Evolutionary conservation across 306 rosid species (phyloP).

Genomic region (Argentina anserina): DNA sequence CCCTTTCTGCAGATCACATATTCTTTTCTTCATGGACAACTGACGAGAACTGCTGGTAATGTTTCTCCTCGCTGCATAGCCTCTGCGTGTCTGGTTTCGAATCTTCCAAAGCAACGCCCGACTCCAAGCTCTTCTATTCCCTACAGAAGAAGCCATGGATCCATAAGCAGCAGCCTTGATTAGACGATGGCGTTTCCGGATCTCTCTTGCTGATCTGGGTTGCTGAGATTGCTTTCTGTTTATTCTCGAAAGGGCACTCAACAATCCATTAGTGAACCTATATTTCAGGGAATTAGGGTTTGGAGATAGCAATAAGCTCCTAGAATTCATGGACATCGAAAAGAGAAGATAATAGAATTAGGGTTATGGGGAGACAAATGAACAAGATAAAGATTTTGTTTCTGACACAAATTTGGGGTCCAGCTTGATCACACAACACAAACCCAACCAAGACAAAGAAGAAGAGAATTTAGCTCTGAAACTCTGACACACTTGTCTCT

Average conservation of each 20-base stretch:
- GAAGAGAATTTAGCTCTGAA: slow-evolving; percentile 11
- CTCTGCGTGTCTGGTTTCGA: not conserved
- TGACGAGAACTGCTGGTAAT: not conserved
- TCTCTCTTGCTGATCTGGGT: slow-evolving; percentile 24
- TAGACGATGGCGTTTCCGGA: slow-evolving; percentile 4
- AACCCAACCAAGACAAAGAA: slow-evolving; percentile 11
- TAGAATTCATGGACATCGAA: slow-evolving; percentile 13
- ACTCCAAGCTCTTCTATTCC: slow-evolving; percentile 31
- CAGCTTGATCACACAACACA: slow-evolving; percentile 1
- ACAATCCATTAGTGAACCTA: slow-evolving; percentile 21
- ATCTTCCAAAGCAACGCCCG: slow-evolving; percentile 30
- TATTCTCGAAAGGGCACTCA: slow-evolving; percentile 24
- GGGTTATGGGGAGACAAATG: slow-evolving; percentile 13
- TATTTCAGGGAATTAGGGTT: slow-evolving; percentile 26
- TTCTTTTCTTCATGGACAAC: slow-evolving; percentile 6
- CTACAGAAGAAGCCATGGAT: slow-evolving; percentile 38
- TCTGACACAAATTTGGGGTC: slow-evolving; percentile 27
- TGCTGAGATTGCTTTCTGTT: not conserved
- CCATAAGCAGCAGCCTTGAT: slow-evolving; percentile 31
- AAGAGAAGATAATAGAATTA: not conserved
- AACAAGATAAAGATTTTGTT: slow-evolving; percentile 23
- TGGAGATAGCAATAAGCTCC: not conserved
- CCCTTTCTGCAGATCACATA: not conserved
- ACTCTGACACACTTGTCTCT: slow-evolving; percentile 24
- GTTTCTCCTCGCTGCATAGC: not conserved